These are phyloP conservation scores for Mallotus repandus DNA, from an alignment of 441 rosid species.

Conservation along the genomic window DNA sequence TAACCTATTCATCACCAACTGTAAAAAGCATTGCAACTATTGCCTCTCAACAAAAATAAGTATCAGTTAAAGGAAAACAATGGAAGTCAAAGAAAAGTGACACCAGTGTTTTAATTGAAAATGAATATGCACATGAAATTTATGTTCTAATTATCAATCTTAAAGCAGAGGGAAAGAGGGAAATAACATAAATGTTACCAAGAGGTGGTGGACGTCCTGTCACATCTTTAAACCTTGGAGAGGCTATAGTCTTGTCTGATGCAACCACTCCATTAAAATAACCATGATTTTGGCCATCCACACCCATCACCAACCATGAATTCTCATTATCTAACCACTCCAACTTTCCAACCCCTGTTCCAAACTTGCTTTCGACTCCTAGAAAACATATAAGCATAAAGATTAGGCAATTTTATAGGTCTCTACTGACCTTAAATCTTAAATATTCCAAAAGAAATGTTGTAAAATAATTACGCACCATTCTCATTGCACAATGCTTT, in stretches of 20 bases:
- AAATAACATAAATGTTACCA: slow-evolving; percentile 33
- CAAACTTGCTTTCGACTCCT: slow-evolving; percentile 74
- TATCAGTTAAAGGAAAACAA: no score
- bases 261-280: slow-evolving; percentile 60
- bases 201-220: slow-evolving; percentile 62
- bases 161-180: not conserved
- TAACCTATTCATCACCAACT: no score
- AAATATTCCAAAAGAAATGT: slow-evolving; percentile 4
- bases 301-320: slow-evolving; percentile 59
- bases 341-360: slow-evolving; percentile 55
- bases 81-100: no score
- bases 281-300: slow-evolving; percentile 59
- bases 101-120: no score
- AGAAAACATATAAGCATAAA: slow-evolving; percentile 10
- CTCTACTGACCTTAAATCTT: not conserved
- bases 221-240: slow-evolving; percentile 55
- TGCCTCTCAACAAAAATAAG: no score
- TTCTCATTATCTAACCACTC: slow-evolving; percentile 63
- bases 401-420: slow-evolving; percentile 3
- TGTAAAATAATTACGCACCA: slow-evolving; percentile 34
- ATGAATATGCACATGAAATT: no score
- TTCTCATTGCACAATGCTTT: slow-evolving; percentile 58
- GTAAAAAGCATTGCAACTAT: no score
- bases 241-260: slow-evolving; percentile 61
- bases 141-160: not conserved